phyloP scores from a whole-genome alignment of 495 filamentous ascomycete species.

The Lentithecium fluviatile region DNA sequence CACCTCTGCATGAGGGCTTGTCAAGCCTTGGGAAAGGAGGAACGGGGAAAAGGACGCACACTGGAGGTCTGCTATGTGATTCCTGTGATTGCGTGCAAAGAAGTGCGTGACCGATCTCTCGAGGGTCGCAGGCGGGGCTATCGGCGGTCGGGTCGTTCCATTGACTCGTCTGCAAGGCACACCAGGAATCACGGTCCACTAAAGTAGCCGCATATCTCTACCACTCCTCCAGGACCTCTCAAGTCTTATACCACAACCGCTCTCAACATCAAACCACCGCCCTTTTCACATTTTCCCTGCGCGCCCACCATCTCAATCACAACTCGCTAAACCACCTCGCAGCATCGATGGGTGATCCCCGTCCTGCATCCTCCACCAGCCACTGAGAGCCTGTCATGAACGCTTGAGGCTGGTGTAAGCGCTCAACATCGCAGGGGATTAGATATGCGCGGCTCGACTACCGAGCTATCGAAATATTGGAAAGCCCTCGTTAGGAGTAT shows the following conservation, averaged over 20 bases:
- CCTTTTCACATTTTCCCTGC: slow-evolving; percentile 14
- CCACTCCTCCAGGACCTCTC: background rate
- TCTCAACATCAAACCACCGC: slow-evolving; percentile 12
- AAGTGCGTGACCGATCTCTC: background rate
- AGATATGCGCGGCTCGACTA: slow-evolving; percentile 11
- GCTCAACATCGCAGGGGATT: slow-evolving; percentile 17
- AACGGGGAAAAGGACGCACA: no score
- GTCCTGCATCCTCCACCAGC: background rate
- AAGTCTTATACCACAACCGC: slow-evolving; percentile 4
- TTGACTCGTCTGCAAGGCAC: slow-evolving; percentile 29
- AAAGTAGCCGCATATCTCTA: slow-evolving; percentile 4
- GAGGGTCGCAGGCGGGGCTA: slow-evolving; percentile 14
- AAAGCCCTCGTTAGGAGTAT: no score
- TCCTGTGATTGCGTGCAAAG: background rate
- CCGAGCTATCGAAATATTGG: no score
- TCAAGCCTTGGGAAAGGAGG: no score
- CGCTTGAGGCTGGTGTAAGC: slow-evolving; percentile 26
- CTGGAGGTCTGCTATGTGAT: no score
- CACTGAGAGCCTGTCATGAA: slow-evolving; percentile 11
- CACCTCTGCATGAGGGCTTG: slow-evolving; percentile 14
- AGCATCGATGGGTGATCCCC: slow-evolving; percentile 17
- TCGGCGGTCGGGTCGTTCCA: background rate
- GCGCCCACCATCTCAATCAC: slow-evolving; percentile 12
- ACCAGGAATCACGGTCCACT: background rate
- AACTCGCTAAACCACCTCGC: slow-evolving; percentile 10